Conservation (phyloP, 1,284 basidiomycete species). For the Irpex lacteus region DNA sequence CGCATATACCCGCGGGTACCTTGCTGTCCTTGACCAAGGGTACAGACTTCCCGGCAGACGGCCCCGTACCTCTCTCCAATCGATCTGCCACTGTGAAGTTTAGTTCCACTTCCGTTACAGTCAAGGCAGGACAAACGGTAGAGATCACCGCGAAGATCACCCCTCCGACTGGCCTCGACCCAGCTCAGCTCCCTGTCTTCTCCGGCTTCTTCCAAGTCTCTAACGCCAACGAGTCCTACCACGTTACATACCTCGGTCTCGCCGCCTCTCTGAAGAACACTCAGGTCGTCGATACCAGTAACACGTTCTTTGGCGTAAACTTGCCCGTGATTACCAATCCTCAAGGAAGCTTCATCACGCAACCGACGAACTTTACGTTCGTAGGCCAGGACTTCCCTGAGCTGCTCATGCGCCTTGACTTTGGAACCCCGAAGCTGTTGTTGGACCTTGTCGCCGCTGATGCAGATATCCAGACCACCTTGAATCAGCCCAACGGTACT, state of each 20-base stretch:
- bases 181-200: constrained; percentile 52
- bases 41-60: constrained; percentile 39
- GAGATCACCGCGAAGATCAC: constrained; percentile 32
- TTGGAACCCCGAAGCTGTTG: constrained; percentile 51
- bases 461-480: constrained; percentile 25
- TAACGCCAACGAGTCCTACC: constrained; percentile 40
- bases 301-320: constrained; percentile 41
- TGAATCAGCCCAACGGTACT: constrained; percentile 25
- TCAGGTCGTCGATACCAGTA: constrained; percentile 48
- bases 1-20: constrained; percentile 53
- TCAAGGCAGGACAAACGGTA: constrained; percentile 31
- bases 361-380: constrained; percentile 49
- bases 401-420: constrained; percentile 44
- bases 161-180: constrained; percentile 43
- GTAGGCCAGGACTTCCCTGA: constrained; percentile 40
- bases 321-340: constrained; percentile 43
- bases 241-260: constrained; percentile 51
- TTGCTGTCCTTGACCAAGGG: constrained; percentile 41
- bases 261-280: constrained; percentile 46
- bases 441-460: constrained; percentile 41
- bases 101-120: constrained; percentile 29
- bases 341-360: constrained; percentile 35
- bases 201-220: constrained; percentile 56
- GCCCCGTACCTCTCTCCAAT: constrained; percentile 49
- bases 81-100: constrained; percentile 43